Base-by-base conservation (phyloP, 768 basidiomycete species). In the Paxillus rubicundulus region DNA sequence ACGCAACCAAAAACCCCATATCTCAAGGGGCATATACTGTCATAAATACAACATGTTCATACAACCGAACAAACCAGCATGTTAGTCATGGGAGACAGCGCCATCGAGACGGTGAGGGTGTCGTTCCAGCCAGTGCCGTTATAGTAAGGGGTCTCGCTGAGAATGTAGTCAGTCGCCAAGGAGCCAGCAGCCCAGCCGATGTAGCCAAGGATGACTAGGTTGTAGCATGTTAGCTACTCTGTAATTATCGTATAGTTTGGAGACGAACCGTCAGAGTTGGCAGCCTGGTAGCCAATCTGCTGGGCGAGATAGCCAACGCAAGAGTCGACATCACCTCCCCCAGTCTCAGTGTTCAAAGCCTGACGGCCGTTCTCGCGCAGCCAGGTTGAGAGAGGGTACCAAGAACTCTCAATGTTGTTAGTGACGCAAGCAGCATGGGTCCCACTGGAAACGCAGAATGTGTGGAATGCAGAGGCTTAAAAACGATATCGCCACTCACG, bases 341-440 rank as follows among this genome's bases (percentile, higher is more conserved):
- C 82, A 2, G 80, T 81, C 62, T 83, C 82, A 5, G 78, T 80
- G 59, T 80, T 76, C 61, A 84, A 68, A 0, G 80, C 82, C 57
- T 80, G 77, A 13, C 81, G 70, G 4, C 71, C 71, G 48, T 81
- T 76, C 48, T 65, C 64, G 14, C 77, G 71, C 9, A 82, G 68
- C 74, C 76, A 82, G 14, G 67, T 61, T 4, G 76, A 69, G 14
- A 82, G 71, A 4, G 76, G 73, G 9, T 63, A 64, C 74, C 79
- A 77, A 14, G 75, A 70, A 9, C 41, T 36, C 4, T 18, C 17
- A 9, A 58, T 58, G 21, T 27, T 52, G 39, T 58, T 49, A 5
- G 43, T 42, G 27, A 49, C 47, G 14, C 57, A 58, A 3, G 27
- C 30, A 13, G 21, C n/a, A 36, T 34, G 44, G 18, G 49, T 41